Evolutionary conservation across 1,284 basidiomycete genomes (phyloP), one percentile per base, ranked within the genome.

Genomic region (Fereydounia khargensis): DNA sequence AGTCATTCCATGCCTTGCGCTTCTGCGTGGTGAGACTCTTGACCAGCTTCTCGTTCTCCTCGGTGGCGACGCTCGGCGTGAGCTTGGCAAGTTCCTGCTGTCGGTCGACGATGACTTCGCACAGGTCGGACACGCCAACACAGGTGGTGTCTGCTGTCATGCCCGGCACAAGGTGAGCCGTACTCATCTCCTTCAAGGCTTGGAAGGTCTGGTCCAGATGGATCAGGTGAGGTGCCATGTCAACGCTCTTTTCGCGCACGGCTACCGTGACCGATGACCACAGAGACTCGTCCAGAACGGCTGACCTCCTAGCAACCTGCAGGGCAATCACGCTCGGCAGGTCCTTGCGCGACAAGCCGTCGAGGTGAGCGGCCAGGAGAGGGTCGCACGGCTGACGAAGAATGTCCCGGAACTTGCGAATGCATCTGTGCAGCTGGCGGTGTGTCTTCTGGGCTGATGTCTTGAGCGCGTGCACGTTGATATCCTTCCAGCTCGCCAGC

Each of bases 401-500:
- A 19, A 91, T 78, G 37, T 90, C 87, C n/a, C 91, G 84, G 80
- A 94, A 95, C 78, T 90, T 95, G 52, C 89, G 84, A 54, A 97
- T 83, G 59, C 85, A 84, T 76, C 89, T 91, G 82, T 92, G 94
- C 11, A 99, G 80, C 59, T 92, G 89, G 52, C 85, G 85, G 76
- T 99, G 95, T 2, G 89, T 91, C 70, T 84, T 87, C 63, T 87
- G 84, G 0, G 94, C 92, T 67, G 91, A 97, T 55, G 88, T 86
- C 75, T 88, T 89, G 57, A 99, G 81, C 3, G 95, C 91, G 60
- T 90, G 88, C 9, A 98, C 87, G 68, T 98, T 99, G 71, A 94
- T 81, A 73, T 99, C 95, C 76, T 89, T 94, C 95, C 95, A 98
- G 70, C 91, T 95, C 0, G 95, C 95, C 30, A 99, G 81, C 76